Evolutionary conservation across 352 stramenopile species (phyloP), one percentile per base, ranked within the genome.

Genomic region (Saprolegnia diclina): DNA sequence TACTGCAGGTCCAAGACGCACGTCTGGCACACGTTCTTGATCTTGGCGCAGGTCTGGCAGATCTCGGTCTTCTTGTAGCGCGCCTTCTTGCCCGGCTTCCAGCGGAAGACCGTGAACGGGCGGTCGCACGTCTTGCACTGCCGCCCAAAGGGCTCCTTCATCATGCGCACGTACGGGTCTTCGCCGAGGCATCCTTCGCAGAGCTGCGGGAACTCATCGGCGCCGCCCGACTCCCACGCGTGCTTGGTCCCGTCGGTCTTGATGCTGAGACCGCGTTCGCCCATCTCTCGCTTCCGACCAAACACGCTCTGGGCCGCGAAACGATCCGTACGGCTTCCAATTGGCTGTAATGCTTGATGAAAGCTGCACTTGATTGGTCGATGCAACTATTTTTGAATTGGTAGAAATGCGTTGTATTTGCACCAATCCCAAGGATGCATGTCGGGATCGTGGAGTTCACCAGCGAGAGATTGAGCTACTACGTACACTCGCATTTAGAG

Each of bases 141-240:
- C 72, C 97, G 98, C 40, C 96, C 97, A 71, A 93, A 91, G 11
- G 85, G 71, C 78, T 99, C 92, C 73, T 98, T 98, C 73, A 98
- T 99, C 97, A 99, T 99, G 64, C 97, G 94, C 65, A 99, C 92
- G 81, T 99, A 99, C 55, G 97, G 96, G 73, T 99, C 99, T 74
- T 99, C 96, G 46, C 97, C 97, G 35, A 99, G 87, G 77, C 97
- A 99, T 21, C 90, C 97, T 81, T 99, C 97, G 73, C 97, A 99
- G 2, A 99, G 85, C 65, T 99, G 85, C 64, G 97, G 97, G 78
- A 99, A 99, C 73, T 99, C 96, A 32, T 97, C 95, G 63, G 97
- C 89, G 73, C 96, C 89, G 82, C 62, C 50, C 32, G 24, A 52
- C 79, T 96, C 83, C 88, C 87, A 94, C 65, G 75, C 76, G 42